Evolutionary conservation across 2,329 filamentous ascomycete species (phyloP).

Genomic region (Cercospora zeina): DNA sequence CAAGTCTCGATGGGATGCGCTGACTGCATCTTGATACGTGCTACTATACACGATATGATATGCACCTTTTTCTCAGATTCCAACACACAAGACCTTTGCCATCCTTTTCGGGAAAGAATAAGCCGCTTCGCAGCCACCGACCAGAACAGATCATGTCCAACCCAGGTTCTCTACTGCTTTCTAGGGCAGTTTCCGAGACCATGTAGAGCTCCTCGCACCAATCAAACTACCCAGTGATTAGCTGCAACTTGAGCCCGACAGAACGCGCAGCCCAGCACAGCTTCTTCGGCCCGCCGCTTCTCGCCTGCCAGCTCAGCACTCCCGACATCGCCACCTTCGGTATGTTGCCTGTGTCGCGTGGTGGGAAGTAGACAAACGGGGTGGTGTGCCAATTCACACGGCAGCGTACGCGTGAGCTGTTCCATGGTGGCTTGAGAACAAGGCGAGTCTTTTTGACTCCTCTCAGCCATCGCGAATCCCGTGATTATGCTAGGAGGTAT

Average conservation of each 20-base stretch:
- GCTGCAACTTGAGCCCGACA: no score
- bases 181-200: not conserved
- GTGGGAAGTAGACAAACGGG: no score
- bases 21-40: not conserved
- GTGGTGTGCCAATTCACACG: no score
- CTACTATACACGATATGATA: not conserved
- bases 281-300: not conserved
- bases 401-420: no score
- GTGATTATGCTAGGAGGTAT: no score
- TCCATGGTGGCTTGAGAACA: no score
- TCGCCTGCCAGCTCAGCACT: not conserved
- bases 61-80: not conserved
- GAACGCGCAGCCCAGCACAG: not conserved
- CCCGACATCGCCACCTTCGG: not conserved
- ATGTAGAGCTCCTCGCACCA: no score
- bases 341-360: no score
- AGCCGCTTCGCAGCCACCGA: not conserved
- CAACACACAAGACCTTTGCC: not conserved
- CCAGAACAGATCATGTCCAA: not conserved
- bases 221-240: no score
- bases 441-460: no score
- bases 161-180: not conserved
- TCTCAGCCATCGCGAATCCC: no score
- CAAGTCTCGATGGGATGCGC: not conserved
- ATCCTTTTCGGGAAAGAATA: not conserved